These are phyloP conservation scores for Diaporthe australafricana DNA, from an alignment of 2,329 filamentous ascomycete species.

Conservation along the genomic window DNA sequence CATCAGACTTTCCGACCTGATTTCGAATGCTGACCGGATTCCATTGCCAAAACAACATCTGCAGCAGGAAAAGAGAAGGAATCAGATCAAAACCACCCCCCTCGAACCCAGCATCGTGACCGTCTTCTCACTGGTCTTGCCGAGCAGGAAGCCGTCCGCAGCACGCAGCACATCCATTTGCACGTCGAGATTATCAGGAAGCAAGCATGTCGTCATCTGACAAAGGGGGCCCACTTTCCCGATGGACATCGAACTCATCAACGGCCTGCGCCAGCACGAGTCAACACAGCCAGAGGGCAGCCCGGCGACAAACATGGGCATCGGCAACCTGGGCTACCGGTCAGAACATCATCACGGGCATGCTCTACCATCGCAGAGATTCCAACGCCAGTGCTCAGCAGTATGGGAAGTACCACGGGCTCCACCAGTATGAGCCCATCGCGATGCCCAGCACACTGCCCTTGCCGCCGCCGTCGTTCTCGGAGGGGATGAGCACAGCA, in stretches of 20 bases:
- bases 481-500: not conserved
- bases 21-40: not conserved
- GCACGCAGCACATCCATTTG: not conserved
- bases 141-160: not conserved
- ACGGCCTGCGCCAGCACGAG: conserved; percentile 26
- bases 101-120: not conserved
- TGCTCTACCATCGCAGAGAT: conserved; percentile 33
- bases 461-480: not conserved
- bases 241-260: conserved; percentile 32
- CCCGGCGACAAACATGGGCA: conserved; percentile 35
- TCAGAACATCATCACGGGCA: conserved; percentile 35
- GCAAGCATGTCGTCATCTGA: conserved; percentile 33
- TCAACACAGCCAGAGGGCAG: conserved; percentile 25
- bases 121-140: not conserved
- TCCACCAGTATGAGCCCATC: conserved; percentile 15
- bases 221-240: conserved; percentile 31
- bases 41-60: not conserved
- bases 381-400: conserved; percentile 22
- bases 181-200: conserved; percentile 1
- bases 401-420: conserved; percentile 20
- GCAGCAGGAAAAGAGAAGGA: not conserved
- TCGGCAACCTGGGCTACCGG: conserved; percentile 35
- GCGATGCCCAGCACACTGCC: not conserved
- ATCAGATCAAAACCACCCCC: not conserved
- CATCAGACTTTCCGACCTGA: not conserved